A percentile compares a stretch with the other conserved stretches of the same genome.
Evolutionary conservation across 2,329 filamentous ascomycete genomes (phyloP).

Genomic region (Aspergillus intermedius): DNA sequence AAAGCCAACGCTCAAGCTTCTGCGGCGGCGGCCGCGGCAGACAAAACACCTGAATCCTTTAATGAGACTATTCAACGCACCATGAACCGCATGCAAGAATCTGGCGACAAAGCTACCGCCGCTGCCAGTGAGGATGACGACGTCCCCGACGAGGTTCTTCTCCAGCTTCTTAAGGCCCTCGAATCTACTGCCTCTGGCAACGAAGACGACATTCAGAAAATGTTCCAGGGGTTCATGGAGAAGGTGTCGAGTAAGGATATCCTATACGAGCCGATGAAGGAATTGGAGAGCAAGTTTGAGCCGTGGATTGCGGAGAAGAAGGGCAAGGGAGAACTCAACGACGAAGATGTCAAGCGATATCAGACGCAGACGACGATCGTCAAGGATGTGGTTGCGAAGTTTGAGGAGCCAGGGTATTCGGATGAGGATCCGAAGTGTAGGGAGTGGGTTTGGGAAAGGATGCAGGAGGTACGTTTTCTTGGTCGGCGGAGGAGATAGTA

Average conservation of each 20-base stretch:
- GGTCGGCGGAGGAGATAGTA: neutral
- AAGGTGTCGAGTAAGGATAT: conserved; percentile 98
- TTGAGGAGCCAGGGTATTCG: conserved; percentile 73
- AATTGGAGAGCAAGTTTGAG: conserved; percentile 87
- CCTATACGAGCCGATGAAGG: conserved; percentile 97
- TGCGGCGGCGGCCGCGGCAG: neutral
- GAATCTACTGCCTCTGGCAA: conserved; percentile 55
- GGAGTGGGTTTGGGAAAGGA: conserved; percentile 91
- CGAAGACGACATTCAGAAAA: conserved; percentile 87
- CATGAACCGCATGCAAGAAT: conserved; percentile 92
- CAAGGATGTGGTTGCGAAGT: conserved; percentile 78
- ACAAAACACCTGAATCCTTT: conserved; percentile 59
- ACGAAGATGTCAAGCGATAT: conserved; percentile 72
- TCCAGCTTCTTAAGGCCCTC: conserved; percentile 89
- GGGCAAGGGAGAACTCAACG: conserved; percentile 49
- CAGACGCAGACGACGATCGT: conserved; percentile 74
- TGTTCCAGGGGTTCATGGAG: conserved; percentile 98
- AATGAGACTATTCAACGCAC: conserved; percentile 88
- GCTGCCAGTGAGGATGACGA: conserved; percentile 61
- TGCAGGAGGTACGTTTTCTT: conserved; percentile 75
- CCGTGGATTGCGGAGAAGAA: conserved; percentile 78
- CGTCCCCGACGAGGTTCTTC: conserved; percentile 71
- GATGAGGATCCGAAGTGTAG: conserved; percentile 76
- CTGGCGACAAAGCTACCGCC: conserved; percentile 76
- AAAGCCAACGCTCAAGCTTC: conserved; percentile 7